Percentiles rank a stretch among this genome's conserved stretches.
These are phyloP conservation scores for Lepidium sativum DNA, from an alignment of 345 rosid genomes.

Conservation along the genomic window DNA sequence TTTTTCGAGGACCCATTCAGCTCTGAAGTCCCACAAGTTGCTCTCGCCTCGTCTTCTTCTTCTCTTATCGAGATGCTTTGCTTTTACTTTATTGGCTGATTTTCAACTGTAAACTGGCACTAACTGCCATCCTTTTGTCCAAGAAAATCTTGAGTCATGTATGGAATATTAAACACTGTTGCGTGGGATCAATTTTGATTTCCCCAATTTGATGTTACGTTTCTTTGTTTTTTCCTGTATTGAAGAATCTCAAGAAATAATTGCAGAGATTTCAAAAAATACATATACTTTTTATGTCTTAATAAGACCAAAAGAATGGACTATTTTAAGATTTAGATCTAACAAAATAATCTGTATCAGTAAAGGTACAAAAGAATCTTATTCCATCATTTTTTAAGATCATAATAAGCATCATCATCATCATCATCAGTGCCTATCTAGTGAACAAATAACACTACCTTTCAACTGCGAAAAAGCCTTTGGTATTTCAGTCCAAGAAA, in stretches of 20 bases:
- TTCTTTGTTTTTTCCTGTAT: constrained; percentile 10
- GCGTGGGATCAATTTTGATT: not conserved
- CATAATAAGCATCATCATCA: constrained; percentile 1
- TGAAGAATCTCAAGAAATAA: constrained; percentile 14
- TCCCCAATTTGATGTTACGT: not conserved
- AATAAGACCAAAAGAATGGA: constrained; percentile 17
- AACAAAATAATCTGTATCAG: not conserved
- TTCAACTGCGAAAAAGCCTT: constrained; percentile 4
- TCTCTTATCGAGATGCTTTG: no score
- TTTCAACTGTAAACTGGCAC: constrained; percentile 24
- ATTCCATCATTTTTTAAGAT: constrained; percentile 23
- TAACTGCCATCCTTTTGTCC: constrained; percentile 16
- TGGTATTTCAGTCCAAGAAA: not conserved
- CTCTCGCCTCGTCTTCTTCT: no score
- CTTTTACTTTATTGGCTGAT: constrained; percentile 11
- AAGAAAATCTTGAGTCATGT: not conserved
- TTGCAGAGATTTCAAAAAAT: not conserved
- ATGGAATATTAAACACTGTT: constrained; percentile 17
- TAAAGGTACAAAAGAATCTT: constrained; percentile 19
- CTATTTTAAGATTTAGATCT: not conserved
- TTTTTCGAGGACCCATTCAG: constrained; percentile 11
- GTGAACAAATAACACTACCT: constrained; percentile 9
- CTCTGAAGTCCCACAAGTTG: constrained; percentile 23
- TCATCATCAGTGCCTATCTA: constrained; percentile 29
- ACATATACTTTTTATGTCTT: not conserved